Evolutionary conservation across 495 filamentous ascomycete genomes (phyloP), one percentile per base, ranked within the genome.

Genomic region (Amphirosellinia nigrospora): DNA sequence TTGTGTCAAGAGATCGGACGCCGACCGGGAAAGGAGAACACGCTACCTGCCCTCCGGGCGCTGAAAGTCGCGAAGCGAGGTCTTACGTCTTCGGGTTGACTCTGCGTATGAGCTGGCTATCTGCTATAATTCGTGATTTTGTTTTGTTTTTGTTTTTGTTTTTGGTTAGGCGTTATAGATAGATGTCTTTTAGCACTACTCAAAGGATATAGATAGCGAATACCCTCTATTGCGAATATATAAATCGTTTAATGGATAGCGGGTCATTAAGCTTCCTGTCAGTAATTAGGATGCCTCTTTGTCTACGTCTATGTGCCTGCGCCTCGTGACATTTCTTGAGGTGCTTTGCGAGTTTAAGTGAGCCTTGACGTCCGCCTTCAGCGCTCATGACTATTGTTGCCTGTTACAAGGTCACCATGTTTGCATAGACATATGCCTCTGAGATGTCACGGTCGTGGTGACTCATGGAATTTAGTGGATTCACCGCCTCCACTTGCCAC

Each of bases 1-100:
- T 76, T 98, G 63, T 95, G 97, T 23, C 79, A 93, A 46, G 96
- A 99, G 81, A 88, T 95, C 73, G 94, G 95, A 10, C 82, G 95
- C 68, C 85, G 83, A 76, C 86, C 89, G 45, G 94, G 94, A 6
- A 89, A 86, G 71, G 80, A 85, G 23, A 86, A 91, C 66, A 90
- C 90, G 0, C 72, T 97, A 71, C 78, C 80, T 52, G 85, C 82
- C 41, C 90, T 98, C 82, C 85, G 90, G 75, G 93, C 94, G 3
- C 86, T 88, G 70, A 99, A 98, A 87, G 90, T 75, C 43, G 78
- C 80, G 55, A 85, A 78, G 53, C 72, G 79, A 34, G 71, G 34
- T 36, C 19, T 77, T 30, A 50, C 70, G 19, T 34, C 74, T 48
- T 68, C 41, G 8, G 38, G 69, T 5, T 77, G 38, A 73, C 64